Evolutionary conservation across 2,329 filamentous ascomycete genomes (phyloP), one percentile per base, ranked within the genome.

Genomic region (Oidium heveae): DNA sequence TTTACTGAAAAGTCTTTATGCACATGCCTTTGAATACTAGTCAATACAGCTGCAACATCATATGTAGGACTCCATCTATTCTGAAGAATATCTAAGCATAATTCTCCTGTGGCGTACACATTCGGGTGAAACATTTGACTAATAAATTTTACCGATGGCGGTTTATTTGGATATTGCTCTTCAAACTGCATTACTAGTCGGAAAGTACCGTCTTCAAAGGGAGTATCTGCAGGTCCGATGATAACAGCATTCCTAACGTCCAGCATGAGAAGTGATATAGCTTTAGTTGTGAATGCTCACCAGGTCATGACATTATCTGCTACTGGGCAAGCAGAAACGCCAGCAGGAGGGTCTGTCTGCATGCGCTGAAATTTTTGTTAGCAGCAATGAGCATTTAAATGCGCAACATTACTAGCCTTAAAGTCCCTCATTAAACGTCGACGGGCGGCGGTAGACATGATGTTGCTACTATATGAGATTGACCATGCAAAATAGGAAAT

Each of bases 121-220:
- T 98, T 98, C 18, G 91, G 91, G 64, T 98, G 91, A 69, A 98
- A 98, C 91, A 98, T 98, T 67, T 91, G 80, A 68, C 86, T 94
- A 67, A 98, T 94, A 68, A 98, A 98, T 66, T 96, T 96, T 70
- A 96, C 91, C 36, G 87, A 84, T 0, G 91, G 91, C 5, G 91
- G 91, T 68, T 96, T 96, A 71, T 96, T 98, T 33, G 91, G 91
- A 64, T 98, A 98, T 65, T 94, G 88, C 68, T 98, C 91, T 66
- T 96, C 91, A 63, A 98, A 98, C 66, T 95, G 87, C 89, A 98
- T 96, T 53, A 96, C 88, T 12, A 98, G 80, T 60, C 89, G 77
- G 68, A 98, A 98, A 22, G 91, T 98, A 58, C 91, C 91, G 68
- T 98, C 91, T 69, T 98, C 91, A 64, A 96, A 98, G 0, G 91